Evolutionary conservation across 225 moss, liverwort and hornwort species (phyloP).

Genomic region (Marchantia paleacea): DNA sequence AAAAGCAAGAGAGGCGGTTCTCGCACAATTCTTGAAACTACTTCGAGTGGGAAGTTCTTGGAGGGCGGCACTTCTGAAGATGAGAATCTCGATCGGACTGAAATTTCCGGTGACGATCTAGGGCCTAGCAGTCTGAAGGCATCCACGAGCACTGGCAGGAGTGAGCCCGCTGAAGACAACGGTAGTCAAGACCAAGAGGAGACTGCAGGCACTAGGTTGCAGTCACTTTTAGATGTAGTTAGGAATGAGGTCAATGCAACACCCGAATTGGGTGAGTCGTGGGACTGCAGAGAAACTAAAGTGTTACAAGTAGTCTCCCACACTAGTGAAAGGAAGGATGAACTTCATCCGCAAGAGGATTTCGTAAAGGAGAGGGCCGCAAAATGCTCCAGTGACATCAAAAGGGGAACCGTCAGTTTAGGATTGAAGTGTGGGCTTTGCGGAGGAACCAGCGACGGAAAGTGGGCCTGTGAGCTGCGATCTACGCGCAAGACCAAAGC

Average conservation of each 20-base stretch:
- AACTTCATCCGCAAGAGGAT: neutral
- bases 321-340: neutral
- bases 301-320: neutral
- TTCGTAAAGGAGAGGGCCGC: constrained; percentile 5
- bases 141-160: neutral
- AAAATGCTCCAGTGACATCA: constrained; percentile 1
- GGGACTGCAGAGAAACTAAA: neutral
- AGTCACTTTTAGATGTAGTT: constrained; percentile 13
- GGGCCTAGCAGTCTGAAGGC: neutral
- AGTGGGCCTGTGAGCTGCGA: constrained; percentile 15
- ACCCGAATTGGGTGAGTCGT: constrained; percentile 10
- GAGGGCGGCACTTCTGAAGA: neutral
- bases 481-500: constrained; percentile 6
- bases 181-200: constrained; percentile 9
- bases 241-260: constrained; percentile 9
- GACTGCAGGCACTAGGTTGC: neutral
- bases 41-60: neutral
- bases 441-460: constrained; percentile 26
- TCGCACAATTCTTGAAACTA: neutral
- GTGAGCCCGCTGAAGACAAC: constrained; percentile 7
- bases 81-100: neutral
- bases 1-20: neutral
- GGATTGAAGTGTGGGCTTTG: constrained; percentile 33
- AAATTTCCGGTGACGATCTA: neutral
- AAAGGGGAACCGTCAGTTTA: constrained; percentile 10